Evolutionary conservation across 805 yeast species (phyloP).

Genomic region (Tetrapisispora nanseiensis): DNA sequence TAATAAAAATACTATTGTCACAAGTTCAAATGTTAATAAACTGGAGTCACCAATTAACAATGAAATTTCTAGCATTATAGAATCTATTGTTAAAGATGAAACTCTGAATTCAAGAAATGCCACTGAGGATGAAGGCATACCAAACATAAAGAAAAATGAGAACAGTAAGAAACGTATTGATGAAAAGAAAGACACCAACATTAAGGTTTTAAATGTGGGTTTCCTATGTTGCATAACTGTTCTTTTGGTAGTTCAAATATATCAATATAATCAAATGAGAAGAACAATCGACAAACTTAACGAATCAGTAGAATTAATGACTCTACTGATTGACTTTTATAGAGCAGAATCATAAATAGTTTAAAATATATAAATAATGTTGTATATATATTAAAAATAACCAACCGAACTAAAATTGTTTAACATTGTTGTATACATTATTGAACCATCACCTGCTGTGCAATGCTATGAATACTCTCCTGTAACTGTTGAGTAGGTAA

Average conservation of each 20-base stretch:
- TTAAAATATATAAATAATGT: too few species aligned
- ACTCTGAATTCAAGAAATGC: too few species aligned
- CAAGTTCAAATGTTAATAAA: not conserved
- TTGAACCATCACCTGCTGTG: too few species aligned
- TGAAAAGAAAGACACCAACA: not conserved
- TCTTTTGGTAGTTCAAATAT: not conserved
- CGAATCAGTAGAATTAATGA: slow-evolving; percentile 1
- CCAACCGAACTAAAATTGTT: too few species aligned
- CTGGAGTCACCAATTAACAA: not conserved
- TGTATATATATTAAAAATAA: too few species aligned
- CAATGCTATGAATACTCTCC: too few species aligned
- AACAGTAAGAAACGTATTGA: not conserved
- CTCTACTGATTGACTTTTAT: slow-evolving; percentile 2
- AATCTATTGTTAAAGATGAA: not conserved
- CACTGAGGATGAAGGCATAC: too few species aligned
- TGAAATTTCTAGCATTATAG: too few species aligned
- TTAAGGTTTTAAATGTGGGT: not conserved
- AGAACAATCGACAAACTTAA: not conserved
- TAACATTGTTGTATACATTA: too few species aligned
- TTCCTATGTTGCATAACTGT: not conserved
- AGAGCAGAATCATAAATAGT: slow-evolving; percentile 6
- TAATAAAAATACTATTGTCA: slow-evolving; percentile 8
- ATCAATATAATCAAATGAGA: not conserved
- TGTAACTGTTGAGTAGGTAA: too few species aligned
- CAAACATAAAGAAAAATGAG: not conserved